phyloP scores from a whole-genome alignment of 495 filamentous ascomycete genomes.

The Paragyromitra xinjiangensis region DNA sequence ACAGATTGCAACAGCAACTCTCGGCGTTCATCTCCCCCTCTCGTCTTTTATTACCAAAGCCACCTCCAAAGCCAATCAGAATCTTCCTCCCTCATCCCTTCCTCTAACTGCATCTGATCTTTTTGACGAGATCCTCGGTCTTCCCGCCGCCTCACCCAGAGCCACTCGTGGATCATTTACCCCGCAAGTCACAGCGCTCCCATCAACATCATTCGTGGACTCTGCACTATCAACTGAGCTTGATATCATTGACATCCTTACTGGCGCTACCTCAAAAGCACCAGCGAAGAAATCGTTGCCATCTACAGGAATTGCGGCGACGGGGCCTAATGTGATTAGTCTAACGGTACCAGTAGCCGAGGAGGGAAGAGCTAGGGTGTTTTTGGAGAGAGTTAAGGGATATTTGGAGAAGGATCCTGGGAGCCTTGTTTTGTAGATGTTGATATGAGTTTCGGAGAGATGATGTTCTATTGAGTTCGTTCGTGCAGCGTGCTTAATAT shows the following conservation, averaged over 20 bases:
- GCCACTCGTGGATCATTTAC: constrained; percentile 68
- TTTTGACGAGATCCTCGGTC: constrained; percentile 85
- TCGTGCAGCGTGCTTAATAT: constrained; percentile 1
- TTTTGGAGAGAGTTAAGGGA: constrained; percentile 82
- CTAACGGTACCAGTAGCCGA: constrained; percentile 78
- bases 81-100: constrained; percentile 72
- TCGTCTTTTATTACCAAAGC: constrained; percentile 88
- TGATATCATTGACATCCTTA: constrained; percentile 83
- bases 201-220: constrained; percentile 58
- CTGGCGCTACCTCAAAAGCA: constrained; percentile 61
- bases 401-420: constrained; percentile 85
- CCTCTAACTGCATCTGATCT: constrained; percentile 79
- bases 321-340: constrained; percentile 79
- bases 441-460: neutral
- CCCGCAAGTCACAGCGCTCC: constrained; percentile 71
- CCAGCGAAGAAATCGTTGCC: constrained; percentile 56
- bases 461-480: constrained; percentile 1
- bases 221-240: constrained; percentile 32
- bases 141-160: constrained; percentile 60
- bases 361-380: constrained; percentile 78
- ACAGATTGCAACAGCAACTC: constrained; percentile 57
- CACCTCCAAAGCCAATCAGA: constrained; percentile 82
- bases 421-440: constrained; percentile 67
- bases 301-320: constrained; percentile 57
- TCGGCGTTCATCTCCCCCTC: constrained; percentile 82